A percentile compares a stretch with the other conserved stretches of the same genome.
Evolutionary conservation across 2,329 filamentous ascomycete genomes (phyloP).

Genomic region (Metarhizium anisopliae): DNA sequence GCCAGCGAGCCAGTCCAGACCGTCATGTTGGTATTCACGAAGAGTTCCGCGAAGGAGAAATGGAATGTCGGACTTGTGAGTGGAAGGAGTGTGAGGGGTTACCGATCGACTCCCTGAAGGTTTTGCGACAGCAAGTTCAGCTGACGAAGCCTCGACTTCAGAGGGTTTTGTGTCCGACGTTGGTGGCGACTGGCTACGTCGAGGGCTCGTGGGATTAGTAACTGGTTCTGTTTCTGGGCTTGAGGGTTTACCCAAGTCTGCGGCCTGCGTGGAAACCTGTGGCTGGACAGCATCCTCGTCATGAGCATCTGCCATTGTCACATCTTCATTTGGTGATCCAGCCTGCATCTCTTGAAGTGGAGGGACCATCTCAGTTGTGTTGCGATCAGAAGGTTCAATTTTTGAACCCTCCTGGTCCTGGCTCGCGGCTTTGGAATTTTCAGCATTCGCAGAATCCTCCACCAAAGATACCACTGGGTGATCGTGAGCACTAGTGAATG

Average conservation of each 20-base stretch:
- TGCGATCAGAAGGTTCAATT: not conserved
- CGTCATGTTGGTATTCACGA: constrained; percentile 92
- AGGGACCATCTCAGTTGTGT: not conserved
- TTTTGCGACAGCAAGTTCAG: constrained; percentile 24
- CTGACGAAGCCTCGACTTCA: constrained; percentile 35
- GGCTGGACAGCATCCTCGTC: not conserved
- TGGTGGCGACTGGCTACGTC: constrained; percentile 37
- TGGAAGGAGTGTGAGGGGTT: constrained; percentile 20
- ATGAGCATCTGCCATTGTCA: constrained; percentile 1
- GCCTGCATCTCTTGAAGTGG: not conserved
- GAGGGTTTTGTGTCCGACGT: constrained; percentile 43
- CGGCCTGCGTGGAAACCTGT: not conserved
- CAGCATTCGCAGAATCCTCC: not conserved
- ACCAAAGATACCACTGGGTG: not conserved
- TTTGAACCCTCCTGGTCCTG: not conserved
- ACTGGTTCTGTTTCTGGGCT: constrained; percentile 34
- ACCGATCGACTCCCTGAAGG: constrained; percentile 21
- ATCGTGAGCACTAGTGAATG: not conserved
- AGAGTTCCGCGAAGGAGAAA: constrained; percentile 79
- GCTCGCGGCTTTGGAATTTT: not conserved
- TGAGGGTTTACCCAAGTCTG: constrained; percentile 18
- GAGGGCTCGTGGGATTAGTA: constrained; percentile 34
- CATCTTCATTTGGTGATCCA: not conserved
- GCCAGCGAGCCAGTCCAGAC: constrained; percentile 93
- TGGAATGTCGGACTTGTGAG: constrained; percentile 62